Percentiles rank a stretch among this genome's conserved stretches.
phyloP scores from a whole-genome alignment of 2,329 filamentous ascomycete species.

The Phyllosticta citriasiana region DNA sequence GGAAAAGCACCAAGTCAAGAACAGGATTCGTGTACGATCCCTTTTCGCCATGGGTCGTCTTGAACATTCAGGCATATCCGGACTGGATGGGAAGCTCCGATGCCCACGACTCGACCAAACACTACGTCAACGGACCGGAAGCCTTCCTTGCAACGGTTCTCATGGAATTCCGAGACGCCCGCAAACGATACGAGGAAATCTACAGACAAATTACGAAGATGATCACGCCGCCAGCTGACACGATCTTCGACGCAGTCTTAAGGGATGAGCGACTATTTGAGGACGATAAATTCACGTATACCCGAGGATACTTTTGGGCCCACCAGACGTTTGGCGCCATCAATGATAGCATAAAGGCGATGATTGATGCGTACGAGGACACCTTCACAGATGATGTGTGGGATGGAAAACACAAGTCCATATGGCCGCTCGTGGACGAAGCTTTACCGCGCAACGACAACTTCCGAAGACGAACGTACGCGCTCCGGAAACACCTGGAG shows the following conservation, averaged over 20 bases:
- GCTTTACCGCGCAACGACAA: constrained; percentile 35
- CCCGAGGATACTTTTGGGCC: constrained; percentile 53
- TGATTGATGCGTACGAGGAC: constrained; percentile 47
- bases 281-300: constrained; percentile 51
- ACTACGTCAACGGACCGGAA: constrained; percentile 51
- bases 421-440: constrained; percentile 46
- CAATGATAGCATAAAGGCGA: constrained; percentile 49
- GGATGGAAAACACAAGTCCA: constrained; percentile 43
- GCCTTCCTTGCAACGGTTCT: constrained; percentile 51
- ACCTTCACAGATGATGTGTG: constrained; percentile 51
- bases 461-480: constrained; percentile 41
- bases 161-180: constrained; percentile 51
- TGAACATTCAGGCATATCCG: constrained; percentile 49
- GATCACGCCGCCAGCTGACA: constrained; percentile 49
- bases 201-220: constrained; percentile 48
- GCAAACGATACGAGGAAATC: constrained; percentile 48
- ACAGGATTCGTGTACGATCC: constrained; percentile 48
- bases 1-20: constrained; percentile 31
- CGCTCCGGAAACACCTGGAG: constrained; percentile 40
- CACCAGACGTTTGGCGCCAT: constrained; percentile 52
- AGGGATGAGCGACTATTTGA: constrained; percentile 52
- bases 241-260: constrained; percentile 48
- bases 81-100: constrained; percentile 49
- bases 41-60: constrained; percentile 51
- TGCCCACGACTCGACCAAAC: constrained; percentile 44